Percentiles rank a stretch among this genome's conserved stretches.
These are phyloP conservation scores for Bipolaris zeicola DNA, from an alignment of 2,329 filamentous ascomycete species.

Conservation along the genomic window DNA sequence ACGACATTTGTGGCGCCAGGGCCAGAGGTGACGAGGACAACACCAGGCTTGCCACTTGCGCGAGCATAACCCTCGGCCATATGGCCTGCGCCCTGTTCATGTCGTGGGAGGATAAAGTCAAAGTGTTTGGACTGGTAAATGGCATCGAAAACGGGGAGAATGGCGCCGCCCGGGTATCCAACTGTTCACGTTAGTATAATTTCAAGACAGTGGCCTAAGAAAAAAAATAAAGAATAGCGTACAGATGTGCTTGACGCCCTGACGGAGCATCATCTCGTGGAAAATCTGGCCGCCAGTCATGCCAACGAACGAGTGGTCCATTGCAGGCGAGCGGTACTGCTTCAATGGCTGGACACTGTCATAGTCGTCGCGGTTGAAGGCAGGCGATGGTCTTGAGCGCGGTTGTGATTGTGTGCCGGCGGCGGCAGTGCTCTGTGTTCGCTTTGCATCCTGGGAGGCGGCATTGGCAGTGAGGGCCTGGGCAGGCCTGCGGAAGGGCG, in stretches of 20 bases:
- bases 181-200: conserved; percentile 45
- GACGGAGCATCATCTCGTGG: conserved; percentile 98
- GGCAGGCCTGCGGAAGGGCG: conserved; percentile 50
- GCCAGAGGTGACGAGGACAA: conserved; percentile 94
- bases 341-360: conserved; percentile 53
- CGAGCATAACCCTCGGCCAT: conserved; percentile 98
- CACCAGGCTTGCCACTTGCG: conserved; percentile 89
- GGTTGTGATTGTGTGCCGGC: conserved; percentile 36
- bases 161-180: conserved; percentile 88
- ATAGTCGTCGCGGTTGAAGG: conserved; percentile 57
- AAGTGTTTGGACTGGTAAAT: conserved; percentile 98
- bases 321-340: conserved; percentile 55
- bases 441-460: conserved; percentile 49
- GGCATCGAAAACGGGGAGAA: conserved; percentile 96
- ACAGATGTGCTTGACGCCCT: conserved; percentile 93
- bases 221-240: conserved; percentile 45
- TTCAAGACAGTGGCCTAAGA: neutral
- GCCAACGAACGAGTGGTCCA: conserved; percentile 76
- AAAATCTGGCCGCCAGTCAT: conserved; percentile 97
- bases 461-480: conserved; percentile 38
- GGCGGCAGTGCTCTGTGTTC: conserved; percentile 52
- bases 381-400: conserved; percentile 51
- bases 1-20: conserved; percentile 96
- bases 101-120: conserved; percentile 91
- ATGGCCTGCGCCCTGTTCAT: conserved; percentile 97